Conservation (phyloP, 495 filamentous ascomycete species). For the Trichoderma orchidacearum region DNA sequence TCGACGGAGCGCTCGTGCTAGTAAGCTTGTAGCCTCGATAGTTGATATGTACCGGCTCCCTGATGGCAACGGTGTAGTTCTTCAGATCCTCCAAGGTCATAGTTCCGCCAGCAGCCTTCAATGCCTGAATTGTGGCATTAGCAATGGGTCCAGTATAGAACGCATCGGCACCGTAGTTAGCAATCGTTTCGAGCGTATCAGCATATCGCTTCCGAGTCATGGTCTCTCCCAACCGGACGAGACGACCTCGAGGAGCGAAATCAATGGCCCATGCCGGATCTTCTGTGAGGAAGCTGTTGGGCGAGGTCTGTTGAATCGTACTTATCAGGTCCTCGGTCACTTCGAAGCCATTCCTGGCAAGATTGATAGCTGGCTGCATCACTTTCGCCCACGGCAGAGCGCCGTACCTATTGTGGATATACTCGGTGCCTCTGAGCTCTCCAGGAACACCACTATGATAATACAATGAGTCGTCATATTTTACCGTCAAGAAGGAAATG, state of each 20-base stretch:
- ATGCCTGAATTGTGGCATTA: constrained; percentile 50
- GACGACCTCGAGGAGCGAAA: constrained; percentile 57
- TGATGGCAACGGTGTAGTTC: constrained; percentile 50
- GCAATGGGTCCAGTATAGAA: constrained; percentile 64
- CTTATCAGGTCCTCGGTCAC: constrained; percentile 47
- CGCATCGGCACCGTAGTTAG: constrained; percentile 46
- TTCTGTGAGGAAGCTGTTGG: constrained; percentile 40
- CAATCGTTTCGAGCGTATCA: constrained; percentile 57
- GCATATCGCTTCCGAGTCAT: constrained; percentile 66
- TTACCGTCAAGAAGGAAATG: too few species aligned
- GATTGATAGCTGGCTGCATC: constrained; percentile 48
- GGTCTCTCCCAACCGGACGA: constrained; percentile 48
- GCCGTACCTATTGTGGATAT: constrained; percentile 61
- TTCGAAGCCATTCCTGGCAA: constrained; percentile 57
- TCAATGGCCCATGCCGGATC: constrained; percentile 66
- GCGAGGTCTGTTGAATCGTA: constrained; percentile 36
- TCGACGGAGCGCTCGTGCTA: constrained; percentile 51
- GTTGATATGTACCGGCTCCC: constrained; percentile 43
- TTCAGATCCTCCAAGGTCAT: constrained; percentile 66
- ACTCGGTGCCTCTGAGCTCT: constrained; percentile 59
- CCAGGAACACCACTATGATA: constrained; percentile 54
- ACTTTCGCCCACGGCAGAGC: constrained; percentile 54
- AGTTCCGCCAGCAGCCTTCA: constrained; percentile 49
- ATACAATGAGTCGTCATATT: constrained; percentile 1
- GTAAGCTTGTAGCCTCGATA: constrained; percentile 58